Percentiles rank a stretch among this genome's conserved stretches.
Conservation (phyloP, 441 rosid genomes). For the Erodium texanum region DNA sequence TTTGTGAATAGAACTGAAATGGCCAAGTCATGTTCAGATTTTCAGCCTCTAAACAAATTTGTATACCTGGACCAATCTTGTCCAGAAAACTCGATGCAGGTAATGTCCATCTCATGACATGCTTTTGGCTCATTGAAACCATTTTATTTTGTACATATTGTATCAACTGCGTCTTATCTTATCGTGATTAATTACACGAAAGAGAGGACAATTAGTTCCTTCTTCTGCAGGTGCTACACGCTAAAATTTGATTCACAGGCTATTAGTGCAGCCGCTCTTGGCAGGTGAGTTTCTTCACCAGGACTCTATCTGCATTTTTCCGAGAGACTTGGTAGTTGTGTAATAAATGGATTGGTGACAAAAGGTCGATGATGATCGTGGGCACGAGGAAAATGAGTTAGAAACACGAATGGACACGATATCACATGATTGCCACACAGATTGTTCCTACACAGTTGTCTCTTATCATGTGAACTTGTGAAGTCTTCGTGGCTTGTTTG, state of each 20-base stretch:
- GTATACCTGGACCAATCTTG: neutral
- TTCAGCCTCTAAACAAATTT: neutral
- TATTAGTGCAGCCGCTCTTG: neutral
- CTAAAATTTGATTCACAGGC: slow-evolving; percentile 24
- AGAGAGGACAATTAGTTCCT: too few relatives aligned
- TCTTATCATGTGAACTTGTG: neutral
- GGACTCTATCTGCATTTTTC: neutral
- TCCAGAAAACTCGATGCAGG: neutral
- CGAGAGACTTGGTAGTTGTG: neutral
- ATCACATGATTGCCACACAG: neutral
- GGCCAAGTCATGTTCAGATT: neutral
- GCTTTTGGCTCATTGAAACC: neutral
- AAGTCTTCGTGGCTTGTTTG: neutral
- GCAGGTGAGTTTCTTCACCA: neutral
- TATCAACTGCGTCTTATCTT: too few relatives aligned
- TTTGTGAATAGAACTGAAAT: neutral
- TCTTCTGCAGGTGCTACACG: slow-evolving; percentile 14
- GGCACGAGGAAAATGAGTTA: neutral
- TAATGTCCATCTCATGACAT: neutral
- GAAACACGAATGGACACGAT: neutral
- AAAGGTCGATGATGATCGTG: neutral
- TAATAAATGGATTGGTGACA: neutral
- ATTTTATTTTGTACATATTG: neutral
- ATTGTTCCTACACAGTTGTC: neutral
- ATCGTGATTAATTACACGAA: too few relatives aligned